A percentile compares a stretch with the other conserved stretches of the same genome.
phyloP scores from a whole-genome alignment of 441 rosid genomes.

The Erodium moschatum region DNA sequence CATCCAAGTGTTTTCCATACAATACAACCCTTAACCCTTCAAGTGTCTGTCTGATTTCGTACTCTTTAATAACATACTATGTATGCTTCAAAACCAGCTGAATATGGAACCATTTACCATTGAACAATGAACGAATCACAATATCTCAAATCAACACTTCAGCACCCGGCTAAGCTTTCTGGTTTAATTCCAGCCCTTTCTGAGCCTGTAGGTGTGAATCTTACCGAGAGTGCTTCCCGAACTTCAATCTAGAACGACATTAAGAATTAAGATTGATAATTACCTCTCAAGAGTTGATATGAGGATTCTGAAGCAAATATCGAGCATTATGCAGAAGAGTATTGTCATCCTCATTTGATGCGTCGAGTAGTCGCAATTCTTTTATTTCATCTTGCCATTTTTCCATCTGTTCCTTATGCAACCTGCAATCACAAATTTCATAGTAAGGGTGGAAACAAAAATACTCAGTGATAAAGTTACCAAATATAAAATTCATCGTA shows the following conservation, averaged over 20 bases:
- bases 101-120: background rate
- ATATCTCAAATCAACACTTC: background rate
- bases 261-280: background rate
- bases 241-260: background rate
- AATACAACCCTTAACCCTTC: no score
- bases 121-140: background rate
- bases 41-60: no score
- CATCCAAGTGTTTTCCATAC: no score
- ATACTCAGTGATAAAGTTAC: background rate
- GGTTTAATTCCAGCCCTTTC: background rate
- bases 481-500: background rate
- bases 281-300: background rate
- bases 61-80: background rate
- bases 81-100: background rate
- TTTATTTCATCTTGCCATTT: constrained; percentile 86
- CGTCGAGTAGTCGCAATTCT: constrained; percentile 61
- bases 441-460: background rate
- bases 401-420: constrained; percentile 69
- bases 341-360: constrained; percentile 36
- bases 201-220: background rate
- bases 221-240: background rate
- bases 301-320: constrained; percentile 41
- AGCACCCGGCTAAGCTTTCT: background rate
- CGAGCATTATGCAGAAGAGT: background rate
- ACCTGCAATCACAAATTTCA: constrained; percentile 34